Conservation (phyloP, 1,284 basidiomycete species). For the Microbotryum saponariae region DNA sequence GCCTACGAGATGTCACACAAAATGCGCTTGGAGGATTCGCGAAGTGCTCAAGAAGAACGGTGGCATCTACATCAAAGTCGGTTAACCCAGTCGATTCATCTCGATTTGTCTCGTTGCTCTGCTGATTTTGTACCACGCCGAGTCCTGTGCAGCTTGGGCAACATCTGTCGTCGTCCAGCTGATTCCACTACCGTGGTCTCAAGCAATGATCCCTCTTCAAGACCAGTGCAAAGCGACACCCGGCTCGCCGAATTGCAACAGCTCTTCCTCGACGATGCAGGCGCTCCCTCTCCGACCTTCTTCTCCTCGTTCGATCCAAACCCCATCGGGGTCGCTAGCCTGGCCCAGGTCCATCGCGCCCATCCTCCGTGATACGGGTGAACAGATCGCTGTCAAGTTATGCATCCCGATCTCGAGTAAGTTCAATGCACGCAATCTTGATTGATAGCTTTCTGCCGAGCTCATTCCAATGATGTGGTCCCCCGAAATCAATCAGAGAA, state of each 20-base stretch:
- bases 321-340: constrained; percentile 87
- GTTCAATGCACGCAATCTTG: background rate
- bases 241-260: constrained; percentile 58
- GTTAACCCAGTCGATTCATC: constrained; percentile 5
- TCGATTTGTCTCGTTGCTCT: background rate
- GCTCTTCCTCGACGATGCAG: constrained; percentile 67
- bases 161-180: constrained; percentile 64
- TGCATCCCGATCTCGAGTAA: constrained; percentile 79
- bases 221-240: constrained; percentile 62
- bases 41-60: constrained; percentile 78
- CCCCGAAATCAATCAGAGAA: constrained; percentile 45
- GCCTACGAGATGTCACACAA: constrained; percentile 53
- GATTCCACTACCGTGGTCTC: constrained; percentile 53
- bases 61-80: constrained; percentile 83
- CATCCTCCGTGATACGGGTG: constrained; percentile 60
- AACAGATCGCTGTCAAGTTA: constrained; percentile 88
- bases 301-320: constrained; percentile 72
- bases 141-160: constrained; percentile 53
- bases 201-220: constrained; percentile 55
- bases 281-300: constrained; percentile 39
- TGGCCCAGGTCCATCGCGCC: constrained; percentile 95
- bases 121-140: background rate
- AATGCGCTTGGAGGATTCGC: constrained; percentile 67
- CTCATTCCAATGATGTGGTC: too few species aligned
- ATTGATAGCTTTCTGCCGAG: too few species aligned